Base-by-base conservation (phyloP, 345 rosid species). In the Mercurialis annua region DNA sequence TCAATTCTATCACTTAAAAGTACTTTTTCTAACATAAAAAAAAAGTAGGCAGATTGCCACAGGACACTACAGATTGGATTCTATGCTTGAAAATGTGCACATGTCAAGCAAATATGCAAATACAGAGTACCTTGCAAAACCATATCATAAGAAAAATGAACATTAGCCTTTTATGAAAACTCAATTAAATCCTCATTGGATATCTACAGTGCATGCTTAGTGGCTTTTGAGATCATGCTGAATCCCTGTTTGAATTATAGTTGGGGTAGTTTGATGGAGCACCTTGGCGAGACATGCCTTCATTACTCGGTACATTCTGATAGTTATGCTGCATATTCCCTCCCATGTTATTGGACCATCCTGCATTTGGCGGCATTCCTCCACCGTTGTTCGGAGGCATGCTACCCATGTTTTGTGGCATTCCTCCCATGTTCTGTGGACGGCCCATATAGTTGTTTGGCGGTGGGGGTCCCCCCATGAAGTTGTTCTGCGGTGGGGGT, bases 121-220 rank as follows among this genome's bases (percentile, higher is more conserved):
- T n/a, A n/a, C n/a, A n/a, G n/a, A n/a, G n/a, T 36, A 44, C 53
- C 52, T 40, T 62, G 65, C 30, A 26, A 44, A 40, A 46, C n/a
- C n/a, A 36, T 38, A n/a, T 40, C 20, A 60, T 11, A 18, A 52
- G 16, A 26, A 50, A 2, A 30, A 14, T 33, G 11, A 36, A 59
- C 55, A 42, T 47, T n/a, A 29, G 27, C 40, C 24, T 24, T 31
- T 6, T 15, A 24, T 46, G 24, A 53, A 0, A n/a, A 12, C 15
- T 18, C 43, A 31, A 38, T 18, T 44, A 23, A 2, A 40, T 18
- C 53, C 5, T 62, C 64, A 56, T 65, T 27, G 33, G 23, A 63
- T 79, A 80, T 80, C 77, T 76, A 79, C 75, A 79, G 64, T 57
- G 5, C 42, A 20, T 15, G 33, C 24, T 40, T 53, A 23, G 34